Evolutionary conservation across 2,329 filamentous ascomycete species (phyloP).

Genomic region (Calonectria montana): DNA sequence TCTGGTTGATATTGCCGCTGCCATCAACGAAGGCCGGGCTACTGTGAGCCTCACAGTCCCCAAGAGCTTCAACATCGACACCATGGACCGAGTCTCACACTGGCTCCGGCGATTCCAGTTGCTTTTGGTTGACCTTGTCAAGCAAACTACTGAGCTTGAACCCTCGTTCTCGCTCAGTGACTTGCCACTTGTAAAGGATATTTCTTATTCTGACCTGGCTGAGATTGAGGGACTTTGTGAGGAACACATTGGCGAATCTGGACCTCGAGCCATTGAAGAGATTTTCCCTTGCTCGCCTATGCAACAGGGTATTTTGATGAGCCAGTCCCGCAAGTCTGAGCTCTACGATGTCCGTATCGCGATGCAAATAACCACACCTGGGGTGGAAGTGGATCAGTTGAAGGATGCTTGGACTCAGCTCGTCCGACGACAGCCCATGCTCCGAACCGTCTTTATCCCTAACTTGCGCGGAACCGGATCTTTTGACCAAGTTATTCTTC

Average conservation of each 20-base stretch:
- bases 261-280: slow-evolving; percentile 39
- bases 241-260: neutral
- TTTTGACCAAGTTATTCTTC: neutral
- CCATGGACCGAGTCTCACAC: neutral
- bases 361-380: neutral
- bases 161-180: neutral
- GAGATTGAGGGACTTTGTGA: neutral
- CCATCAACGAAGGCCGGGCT: neutral
- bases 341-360: slow-evolving; percentile 11
- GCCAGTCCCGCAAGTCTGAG: slow-evolving; percentile 18
- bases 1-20: neutral
- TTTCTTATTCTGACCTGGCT: neutral
- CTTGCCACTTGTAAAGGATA: neutral
- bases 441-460: neutral
- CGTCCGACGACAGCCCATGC: neutral
- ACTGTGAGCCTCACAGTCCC: neutral
- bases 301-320: slow-evolving; percentile 48
- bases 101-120: neutral
- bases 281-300: slow-evolving; percentile 48
- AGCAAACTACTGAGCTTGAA: neutral
- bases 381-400: neutral
- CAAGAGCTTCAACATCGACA: neutral
- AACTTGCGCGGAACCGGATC: neutral
- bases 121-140: neutral
- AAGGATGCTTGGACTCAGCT: neutral